These are phyloP conservation scores for Emmonsiellopsis sp. DNA, from an alignment of 2,329 filamentous ascomycete species.

Conservation along the genomic window DNA sequence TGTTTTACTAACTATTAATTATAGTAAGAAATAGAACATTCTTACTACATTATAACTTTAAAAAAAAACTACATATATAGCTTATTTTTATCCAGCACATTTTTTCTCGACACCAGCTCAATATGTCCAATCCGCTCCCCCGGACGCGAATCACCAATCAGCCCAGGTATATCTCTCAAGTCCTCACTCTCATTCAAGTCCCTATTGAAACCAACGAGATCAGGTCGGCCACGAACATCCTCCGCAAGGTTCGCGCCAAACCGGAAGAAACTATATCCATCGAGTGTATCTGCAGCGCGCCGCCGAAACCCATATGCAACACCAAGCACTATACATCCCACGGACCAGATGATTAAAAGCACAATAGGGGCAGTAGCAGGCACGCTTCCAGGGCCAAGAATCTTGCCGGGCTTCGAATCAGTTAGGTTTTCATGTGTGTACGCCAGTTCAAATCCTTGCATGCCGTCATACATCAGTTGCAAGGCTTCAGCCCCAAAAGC, in stretches of 20 bases:
- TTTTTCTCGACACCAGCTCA: background rate
- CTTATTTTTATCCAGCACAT: background rate
- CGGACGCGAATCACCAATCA: background rate
- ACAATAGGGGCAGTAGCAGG: background rate
- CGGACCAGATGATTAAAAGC: slow-evolving; percentile 6
- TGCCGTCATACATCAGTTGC: slow-evolving; percentile 3
- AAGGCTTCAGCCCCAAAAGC: slow-evolving; percentile 1
- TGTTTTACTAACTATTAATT: too few relatives aligned
- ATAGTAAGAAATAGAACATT: too few relatives aligned
- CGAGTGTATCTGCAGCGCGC: slow-evolving; percentile 8
- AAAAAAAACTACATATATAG: background rate
- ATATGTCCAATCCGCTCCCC: background rate
- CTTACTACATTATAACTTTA: background rate
- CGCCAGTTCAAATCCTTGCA: background rate
- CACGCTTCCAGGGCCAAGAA: background rate
- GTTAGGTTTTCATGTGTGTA: background rate
- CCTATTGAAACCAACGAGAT: background rate
- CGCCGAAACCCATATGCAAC: slow-evolving; percentile 5
- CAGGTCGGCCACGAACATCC: background rate
- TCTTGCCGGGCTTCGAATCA: background rate
- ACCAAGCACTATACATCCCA: slow-evolving; percentile 3
- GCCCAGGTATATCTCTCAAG: background rate
- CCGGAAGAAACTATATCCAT: slow-evolving; percentile 8
- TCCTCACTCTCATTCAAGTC: background rate
- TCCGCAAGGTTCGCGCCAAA: slow-evolving; percentile 6